Evolutionary conservation across 164 flowering plant species (phyloP).

Genomic region (Aristolochia fimbriata): DNA sequence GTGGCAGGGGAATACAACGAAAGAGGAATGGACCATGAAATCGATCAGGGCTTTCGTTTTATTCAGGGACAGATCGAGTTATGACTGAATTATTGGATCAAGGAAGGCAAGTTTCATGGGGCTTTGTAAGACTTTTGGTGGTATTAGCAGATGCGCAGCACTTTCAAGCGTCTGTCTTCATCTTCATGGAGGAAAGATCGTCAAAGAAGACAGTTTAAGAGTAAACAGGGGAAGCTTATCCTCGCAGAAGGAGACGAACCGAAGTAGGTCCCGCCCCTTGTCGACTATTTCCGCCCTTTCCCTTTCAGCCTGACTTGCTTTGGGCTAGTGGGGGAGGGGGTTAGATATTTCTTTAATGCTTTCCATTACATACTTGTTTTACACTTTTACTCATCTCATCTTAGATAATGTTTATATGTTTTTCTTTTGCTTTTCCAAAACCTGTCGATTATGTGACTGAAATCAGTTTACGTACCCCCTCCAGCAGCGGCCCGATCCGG

Average conservation of each 20-base stretch:
- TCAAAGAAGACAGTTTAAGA: constrained; percentile 4
- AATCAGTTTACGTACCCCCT: no score
- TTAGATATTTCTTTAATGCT: constrained; percentile 17
- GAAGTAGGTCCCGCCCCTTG: constrained; percentile 22
- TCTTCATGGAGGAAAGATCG: constrained; percentile 17
- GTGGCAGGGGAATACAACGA: no score
- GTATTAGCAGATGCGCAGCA: not conserved
- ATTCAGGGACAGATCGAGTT: no score
- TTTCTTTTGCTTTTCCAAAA: no score
- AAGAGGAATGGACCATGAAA: not conserved
- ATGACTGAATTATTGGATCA: constrained; percentile 20
- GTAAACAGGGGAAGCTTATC: constrained; percentile 21
- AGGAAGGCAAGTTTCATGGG: constrained; percentile 18
- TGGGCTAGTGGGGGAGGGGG: no score
- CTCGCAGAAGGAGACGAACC: constrained; percentile 21
- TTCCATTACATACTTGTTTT: no score
- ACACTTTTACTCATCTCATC: no score
- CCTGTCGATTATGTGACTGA: no score
- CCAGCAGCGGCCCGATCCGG: no score
- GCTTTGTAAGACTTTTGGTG: constrained; percentile 8
- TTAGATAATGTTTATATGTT: no score
- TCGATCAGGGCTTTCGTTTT: not conserved
- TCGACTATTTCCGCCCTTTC: not conserved
- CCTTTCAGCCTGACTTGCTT: not conserved
- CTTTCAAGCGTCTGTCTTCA: constrained; percentile 10